Evolutionary conservation across 306 rosid species (phyloP), one percentile per base, ranked within the genome.

Genomic region (Lotus japonicus): DNA sequence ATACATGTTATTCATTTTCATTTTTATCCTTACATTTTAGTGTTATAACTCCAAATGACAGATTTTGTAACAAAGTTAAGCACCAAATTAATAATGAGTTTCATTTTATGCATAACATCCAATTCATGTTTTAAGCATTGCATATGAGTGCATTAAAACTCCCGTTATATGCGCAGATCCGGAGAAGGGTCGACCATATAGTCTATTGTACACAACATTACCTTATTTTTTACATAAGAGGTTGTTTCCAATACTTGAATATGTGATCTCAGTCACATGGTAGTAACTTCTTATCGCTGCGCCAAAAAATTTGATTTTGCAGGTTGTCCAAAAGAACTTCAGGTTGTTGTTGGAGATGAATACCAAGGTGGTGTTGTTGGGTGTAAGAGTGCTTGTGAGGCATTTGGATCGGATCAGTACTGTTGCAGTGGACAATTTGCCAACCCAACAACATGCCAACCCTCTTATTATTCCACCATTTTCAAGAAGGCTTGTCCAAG

Each of bases 311-410:
- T 0, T 19, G 48, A 65, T 16, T 31, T 10, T 65, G 63, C 72
- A 92, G 96, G 96, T 65, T 92, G 98, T 53, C 98, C 98, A 0
- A 92, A 86, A 77, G 98, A 92, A 83, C 90, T 92, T 77, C 98
- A 92, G 79, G 94, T 90, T 16, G 90, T 85, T 18, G 88, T 72
- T 3, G 86, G 77, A 51, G 80, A 58, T 13, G 88, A 52, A 76
- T 67, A 17, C n/a, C 84, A 79, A 71, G 76, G 80, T 6, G 84
- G 72, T 13, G 96, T 90, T 44, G 67, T 92, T 18, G 97, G 85
- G 10, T 92, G 98, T 69, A 90, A 80, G 69, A 92, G 98, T 71
- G 96, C 98, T 0, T 89, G 98, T 18, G 96, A 86, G 73, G 96
- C 96, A 3, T 92, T 92, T 52, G 89, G 96, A 21, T 78, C 77